Conservation (phyloP, 192 early-diverging fungal species). For the Gaertneriomyces semiglobifer region DNA sequence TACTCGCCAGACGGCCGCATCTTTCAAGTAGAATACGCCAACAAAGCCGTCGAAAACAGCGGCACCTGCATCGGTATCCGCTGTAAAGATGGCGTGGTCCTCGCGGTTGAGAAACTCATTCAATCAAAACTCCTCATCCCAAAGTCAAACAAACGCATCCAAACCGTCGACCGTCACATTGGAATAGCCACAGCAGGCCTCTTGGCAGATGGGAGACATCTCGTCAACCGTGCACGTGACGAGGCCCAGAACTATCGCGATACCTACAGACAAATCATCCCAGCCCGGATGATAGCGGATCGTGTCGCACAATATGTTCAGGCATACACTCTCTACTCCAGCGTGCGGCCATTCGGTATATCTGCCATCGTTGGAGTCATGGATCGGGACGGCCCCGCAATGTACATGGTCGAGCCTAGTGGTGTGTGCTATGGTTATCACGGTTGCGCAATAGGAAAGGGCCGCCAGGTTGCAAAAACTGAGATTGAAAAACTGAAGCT, state of each 20-base stretch:
- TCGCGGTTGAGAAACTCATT: conserved; percentile 94
- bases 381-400: conserved; percentile 75
- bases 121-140: conserved; percentile 92
- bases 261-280: conserved; percentile 75
- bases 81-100: conserved; percentile 90
- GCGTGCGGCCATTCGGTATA: conserved; percentile 90
- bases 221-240: conserved; percentile 85
- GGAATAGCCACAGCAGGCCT: conserved; percentile 92
- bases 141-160: conserved; percentile 88
- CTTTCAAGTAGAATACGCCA: conserved; percentile 98
- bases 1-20: conserved; percentile 99
- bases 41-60: conserved; percentile 97
- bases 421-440: conserved; percentile 96
- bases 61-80: conserved; percentile 93
- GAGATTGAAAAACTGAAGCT: conserved; percentile 97
- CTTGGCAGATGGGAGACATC: conserved; percentile 85
- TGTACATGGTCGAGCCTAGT: conserved; percentile 96
- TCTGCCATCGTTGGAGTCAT: conserved; percentile 78
- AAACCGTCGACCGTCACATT: conserved; percentile 85
- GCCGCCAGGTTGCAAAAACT: conserved; percentile 95
- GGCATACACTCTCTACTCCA: conserved; percentile 95
- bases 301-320: conserved; percentile 89
- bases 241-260: conserved; percentile 88
- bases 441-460: conserved; percentile 94
- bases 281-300: conserved; percentile 85